These are phyloP conservation scores for Medicago ruthenica DNA, from an alignment of 306 rosid genomes.

Conservation along the genomic window DNA sequence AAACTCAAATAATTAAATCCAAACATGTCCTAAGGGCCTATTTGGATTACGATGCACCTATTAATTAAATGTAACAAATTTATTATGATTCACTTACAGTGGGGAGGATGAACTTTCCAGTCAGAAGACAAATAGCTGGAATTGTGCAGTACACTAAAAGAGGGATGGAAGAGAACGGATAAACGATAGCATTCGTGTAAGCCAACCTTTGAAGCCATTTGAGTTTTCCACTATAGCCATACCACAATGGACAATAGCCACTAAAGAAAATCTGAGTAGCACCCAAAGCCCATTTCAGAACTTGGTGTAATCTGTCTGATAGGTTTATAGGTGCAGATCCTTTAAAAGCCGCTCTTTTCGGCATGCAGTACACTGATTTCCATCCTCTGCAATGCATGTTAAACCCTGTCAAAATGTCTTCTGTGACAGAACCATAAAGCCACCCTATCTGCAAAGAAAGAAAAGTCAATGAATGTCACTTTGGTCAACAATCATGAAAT, in stretches of 20 bases:
- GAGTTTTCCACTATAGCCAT: conserved; percentile 84
- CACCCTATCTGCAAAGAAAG: conserved; percentile 82
- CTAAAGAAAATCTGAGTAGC: conserved; percentile 90
- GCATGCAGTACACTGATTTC: conserved; percentile 95
- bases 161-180: conserved; percentile 94
- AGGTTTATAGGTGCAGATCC: conserved; percentile 94
- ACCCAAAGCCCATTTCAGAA: conserved; percentile 85
- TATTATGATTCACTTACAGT: conserved; percentile 62
- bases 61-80: conserved; percentile 4
- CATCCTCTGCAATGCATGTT: conserved; percentile 99
- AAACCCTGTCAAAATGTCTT: conserved; percentile 91
- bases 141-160: conserved; percentile 77
- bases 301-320: conserved; percentile 86
- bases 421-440: conserved; percentile 95
- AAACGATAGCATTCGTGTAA: conserved; percentile 71
- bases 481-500: background rate
- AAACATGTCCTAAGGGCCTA: too few relatives aligned
- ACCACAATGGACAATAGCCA: conserved; percentile 94
- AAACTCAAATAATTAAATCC: too few relatives aligned
- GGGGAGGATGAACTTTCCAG: conserved; percentile 95
- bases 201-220: conserved; percentile 90
- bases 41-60: too few relatives aligned
- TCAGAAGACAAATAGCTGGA: conserved; percentile 91
- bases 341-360: conserved; percentile 85
- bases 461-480: conserved; percentile 22